Base-by-base conservation (phyloP, 2,329 filamentous ascomycete genomes). In the Clarireedia monteithiana region DNA sequence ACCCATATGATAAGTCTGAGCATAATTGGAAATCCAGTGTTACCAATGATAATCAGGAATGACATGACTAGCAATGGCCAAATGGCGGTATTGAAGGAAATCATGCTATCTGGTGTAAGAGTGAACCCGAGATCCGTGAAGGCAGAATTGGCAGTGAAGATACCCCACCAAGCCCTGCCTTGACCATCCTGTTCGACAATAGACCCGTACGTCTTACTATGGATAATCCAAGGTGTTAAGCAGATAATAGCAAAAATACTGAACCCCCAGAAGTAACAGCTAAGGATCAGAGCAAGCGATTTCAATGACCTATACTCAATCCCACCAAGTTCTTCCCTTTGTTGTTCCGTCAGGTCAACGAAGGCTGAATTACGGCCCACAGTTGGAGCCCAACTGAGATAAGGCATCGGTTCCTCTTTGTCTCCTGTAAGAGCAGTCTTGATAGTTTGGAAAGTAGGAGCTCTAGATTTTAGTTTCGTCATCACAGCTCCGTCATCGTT, bases 61-160 rank as follows among this genome's bases (percentile, higher is more conserved):
- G 84, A 83, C 72, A 91, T 83, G 45, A 94, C 68, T 23, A 96
- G 75, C 47, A 97, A 75, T 0, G 87, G 84, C 64, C 89, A 87
- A 6, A 87, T 76, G 0, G 90, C 89, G 7, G 75, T 80, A 63
- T 89, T 84, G 70, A 97, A 97, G 0, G 89, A 92, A 44, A 84
- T 80, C 91, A 99, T 96, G 63, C 91, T 96, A 72, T 97, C 89
- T 0, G 91, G 87, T 0, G 91, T 97, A 61, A 99, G 75, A 1
- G 91, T 92, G 64, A 91, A 92, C 10, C 94, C 94, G n/a, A 97
- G 74, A 73, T 99, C 92, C 72, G 92, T 96, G 72, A 99, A 96
- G 55, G 91, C 81, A 42, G 91, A 94, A 49, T 84, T 89, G 14
- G 91, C 75, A 0, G 89, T 96, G 73, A 92, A 99, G 63, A 99